phyloP scores from a whole-genome alignment of 352 stramenopile species.

The Globisporangium abappressorium region DNA sequence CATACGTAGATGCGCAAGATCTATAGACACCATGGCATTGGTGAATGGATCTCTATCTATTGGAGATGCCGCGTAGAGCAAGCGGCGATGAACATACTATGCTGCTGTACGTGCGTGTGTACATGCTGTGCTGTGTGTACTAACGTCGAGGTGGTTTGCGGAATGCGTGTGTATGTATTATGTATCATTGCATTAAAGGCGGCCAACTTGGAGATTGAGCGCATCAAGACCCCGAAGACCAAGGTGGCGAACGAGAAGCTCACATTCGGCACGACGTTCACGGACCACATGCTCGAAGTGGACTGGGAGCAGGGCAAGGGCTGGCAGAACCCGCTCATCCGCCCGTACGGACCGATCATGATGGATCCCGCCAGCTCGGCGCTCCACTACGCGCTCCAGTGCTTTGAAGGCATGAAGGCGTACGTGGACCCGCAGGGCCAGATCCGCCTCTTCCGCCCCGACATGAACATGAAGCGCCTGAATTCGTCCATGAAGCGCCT shows the following conservation, averaged over 20 bases:
- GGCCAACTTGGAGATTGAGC: constrained; percentile 15
- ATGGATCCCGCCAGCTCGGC: constrained; percentile 90
- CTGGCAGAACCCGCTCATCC: constrained; percentile 90
- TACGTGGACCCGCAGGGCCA: constrained; percentile 85
- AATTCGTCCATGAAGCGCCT: constrained; percentile 93
- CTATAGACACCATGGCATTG: background rate
- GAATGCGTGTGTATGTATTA: background rate
- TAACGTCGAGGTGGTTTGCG: background rate
- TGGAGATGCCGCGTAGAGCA: background rate
- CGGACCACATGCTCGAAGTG: constrained; percentile 96
- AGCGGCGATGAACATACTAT: background rate
- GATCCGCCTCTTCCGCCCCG: constrained; percentile 93
- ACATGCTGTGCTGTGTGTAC: background rate
- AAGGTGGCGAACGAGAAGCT: constrained; percentile 87
- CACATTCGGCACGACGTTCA: constrained; percentile 94
- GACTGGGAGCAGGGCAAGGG: constrained; percentile 83
- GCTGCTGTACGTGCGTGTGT: background rate
- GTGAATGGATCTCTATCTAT: background rate
- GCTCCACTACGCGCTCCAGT: constrained; percentile 95
- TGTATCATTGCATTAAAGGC: constrained; percentile 1
- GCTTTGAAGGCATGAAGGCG: constrained; percentile 96
- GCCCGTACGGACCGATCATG: constrained; percentile 87
- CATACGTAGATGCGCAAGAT: background rate
- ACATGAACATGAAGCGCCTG: constrained; percentile 96
- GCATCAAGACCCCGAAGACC: constrained; percentile 14